Evolutionary conservation across 306 rosid genomes (phyloP), one percentile per base, ranked within the genome.

Genomic region (Glycine latifolia): DNA sequence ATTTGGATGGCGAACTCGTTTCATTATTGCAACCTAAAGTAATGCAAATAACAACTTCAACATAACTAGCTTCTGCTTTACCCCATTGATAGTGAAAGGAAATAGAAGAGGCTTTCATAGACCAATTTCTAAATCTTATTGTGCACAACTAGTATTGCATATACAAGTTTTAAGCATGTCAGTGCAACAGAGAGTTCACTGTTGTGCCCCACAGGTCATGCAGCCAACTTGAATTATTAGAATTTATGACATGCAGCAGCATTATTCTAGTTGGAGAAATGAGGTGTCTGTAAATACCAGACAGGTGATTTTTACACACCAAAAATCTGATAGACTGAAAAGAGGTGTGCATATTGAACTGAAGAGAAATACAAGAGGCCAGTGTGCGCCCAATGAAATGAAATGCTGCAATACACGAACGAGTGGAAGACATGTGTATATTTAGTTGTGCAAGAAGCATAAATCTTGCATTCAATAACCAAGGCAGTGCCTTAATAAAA

Each of bases 1-100:
- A 79, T 93, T 93, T 43, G 98, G 99, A 90, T 93, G 99, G 68
- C 99, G 96, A 12, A 95, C 96, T 8, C 96, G 97, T 85, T 95
- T 95, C 99, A 95, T 93, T 81, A 95, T 95, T 58, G 99, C 94
- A 82, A 95, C 99, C 99, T 95, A 85, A 73, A 65, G 63, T 73
- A 49, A 66, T 78, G 69, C 35, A 66, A 80, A 81, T 49, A 61
- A 67, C 41, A 86, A 85, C 76, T 76, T 39, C 12, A 71, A 61
- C 71, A 54, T 77, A 41, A 73, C 71, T 17, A 50, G 37, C 58
- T 78, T 59, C 48, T 33, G 71, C 65, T 65, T 26, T 10, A 2
- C 39, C 49, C 5, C 52, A 37, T 63, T 11, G 11, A 63, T 20
- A 33, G 73, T 39, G 35, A 65, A 8, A 17, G 73, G 50, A 44